A percentile compares a stretch with the other conserved stretches of the same genome.
phyloP scores from a whole-genome alignment of 352 stramenopile species.

The Globisporangium solare region DNA sequence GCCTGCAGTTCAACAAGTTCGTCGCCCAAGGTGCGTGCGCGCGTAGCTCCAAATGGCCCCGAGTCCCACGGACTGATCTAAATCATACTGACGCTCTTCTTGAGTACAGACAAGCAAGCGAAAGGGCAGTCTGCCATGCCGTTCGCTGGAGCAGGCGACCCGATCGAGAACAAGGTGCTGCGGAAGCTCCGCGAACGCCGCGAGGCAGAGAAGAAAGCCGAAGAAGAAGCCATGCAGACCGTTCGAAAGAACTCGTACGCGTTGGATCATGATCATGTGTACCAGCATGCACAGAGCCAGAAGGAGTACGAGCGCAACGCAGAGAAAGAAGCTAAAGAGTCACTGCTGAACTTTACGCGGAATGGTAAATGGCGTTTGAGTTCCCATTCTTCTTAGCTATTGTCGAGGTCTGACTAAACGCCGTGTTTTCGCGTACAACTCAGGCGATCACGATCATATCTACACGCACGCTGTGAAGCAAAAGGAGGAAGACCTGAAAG shows the following conservation, averaged over 20 bases:
- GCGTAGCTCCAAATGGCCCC: no score
- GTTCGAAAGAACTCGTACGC: slow-evolving; percentile 17
- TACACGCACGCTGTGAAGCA: slow-evolving; percentile 15
- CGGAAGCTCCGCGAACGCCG: slow-evolving; percentile 30
- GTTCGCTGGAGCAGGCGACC: slow-evolving; percentile 6
- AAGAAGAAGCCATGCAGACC: slow-evolving; percentile 30
- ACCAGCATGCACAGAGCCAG: slow-evolving; percentile 46
- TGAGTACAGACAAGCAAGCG: slow-evolving; percentile 8
- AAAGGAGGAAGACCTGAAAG: slow-evolving; percentile 16
- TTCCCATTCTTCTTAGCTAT: background rate
- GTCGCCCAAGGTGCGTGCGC: slow-evolving; percentile 13
- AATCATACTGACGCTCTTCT: background rate
- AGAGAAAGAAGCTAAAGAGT: slow-evolving; percentile 24
- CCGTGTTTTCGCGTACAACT: background rate
- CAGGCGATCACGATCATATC: slow-evolving; percentile 17
- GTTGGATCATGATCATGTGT: slow-evolving; percentile 41
- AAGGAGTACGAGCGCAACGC: slow-evolving; percentile 28
- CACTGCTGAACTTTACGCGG: slow-evolving; percentile 18
- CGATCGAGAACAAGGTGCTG: slow-evolving; percentile 24
- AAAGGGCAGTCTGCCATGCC: slow-evolving; percentile 1
- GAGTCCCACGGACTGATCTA: background rate
- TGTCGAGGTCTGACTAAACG: background rate
- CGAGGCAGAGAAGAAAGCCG: slow-evolving; percentile 34
- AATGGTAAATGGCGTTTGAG: slow-evolving; percentile 1
- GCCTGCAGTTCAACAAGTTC: slow-evolving; percentile 21